These are phyloP conservation scores for Rhizopogon vulgaris DNA, from an alignment of 768 basidiomycete genomes.

Conservation along the genomic window DNA sequence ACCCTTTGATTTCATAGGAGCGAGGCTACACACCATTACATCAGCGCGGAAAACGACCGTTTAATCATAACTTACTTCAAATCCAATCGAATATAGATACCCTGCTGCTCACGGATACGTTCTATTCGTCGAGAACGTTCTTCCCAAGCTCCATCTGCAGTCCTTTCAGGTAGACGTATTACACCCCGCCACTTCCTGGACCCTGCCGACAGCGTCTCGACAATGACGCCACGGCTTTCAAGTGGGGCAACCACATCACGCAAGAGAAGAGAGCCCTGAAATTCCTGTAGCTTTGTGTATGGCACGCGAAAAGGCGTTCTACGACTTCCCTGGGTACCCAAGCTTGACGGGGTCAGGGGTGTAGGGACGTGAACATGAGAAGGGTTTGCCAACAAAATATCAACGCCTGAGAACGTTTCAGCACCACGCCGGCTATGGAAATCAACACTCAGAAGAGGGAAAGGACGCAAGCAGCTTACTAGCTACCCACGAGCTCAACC, in stretches of 20 bases:
- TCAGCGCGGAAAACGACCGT: background rate
- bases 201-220: constrained; percentile 26
- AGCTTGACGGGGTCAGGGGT: constrained; percentile 17
- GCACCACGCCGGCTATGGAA: constrained; percentile 35
- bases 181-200: constrained; percentile 46
- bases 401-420: constrained; percentile 28
- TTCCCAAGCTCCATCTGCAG: constrained; percentile 21
- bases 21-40: constrained; percentile 24
- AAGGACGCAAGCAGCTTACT: constrained; percentile 37
- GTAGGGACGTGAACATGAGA: constrained; percentile 37
- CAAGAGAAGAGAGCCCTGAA: constrained; percentile 23
- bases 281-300: background rate
- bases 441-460: background rate
- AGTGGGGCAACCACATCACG: constrained; percentile 38
- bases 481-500: constrained; percentile 44
- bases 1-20: constrained; percentile 43
- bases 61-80: constrained; percentile 19
- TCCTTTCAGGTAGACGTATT: constrained; percentile 37
- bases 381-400: constrained; percentile 41
- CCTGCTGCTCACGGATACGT: constrained; percentile 21
- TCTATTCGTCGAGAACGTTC: constrained; percentile 17
- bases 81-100: constrained; percentile 33
- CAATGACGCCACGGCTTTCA: constrained; percentile 39
- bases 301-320: background rate
- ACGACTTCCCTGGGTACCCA: background rate